Base-by-base conservation (phyloP, 2,329 filamentous ascomycete species). In the Berkeleyomyces rouxiae region DNA sequence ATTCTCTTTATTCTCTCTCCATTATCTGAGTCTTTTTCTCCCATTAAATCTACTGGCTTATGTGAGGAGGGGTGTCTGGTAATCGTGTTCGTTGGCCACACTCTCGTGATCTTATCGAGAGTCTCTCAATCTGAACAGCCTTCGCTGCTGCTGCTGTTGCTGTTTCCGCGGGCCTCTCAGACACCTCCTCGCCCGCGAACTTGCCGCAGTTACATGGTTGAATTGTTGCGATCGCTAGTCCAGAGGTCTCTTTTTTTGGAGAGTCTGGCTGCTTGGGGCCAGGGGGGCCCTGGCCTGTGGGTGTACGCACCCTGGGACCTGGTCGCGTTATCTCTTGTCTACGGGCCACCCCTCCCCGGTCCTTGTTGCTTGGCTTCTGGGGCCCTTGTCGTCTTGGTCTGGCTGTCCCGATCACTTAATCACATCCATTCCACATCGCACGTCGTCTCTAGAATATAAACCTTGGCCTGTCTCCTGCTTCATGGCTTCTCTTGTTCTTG, bases 361-460 rank as follows among this genome's bases (percentile, higher is more conserved):
- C 49, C 49, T 36, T 37, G 49, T 36, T n/a, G 42, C 42, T 44
- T 44, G 42, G 42, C 42, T 44, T 13, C 42, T 44, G 2, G 42
- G 23, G 13, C 3, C 49, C 49, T 53, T 33, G 49, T 53, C 49
- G 10, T 53, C 33, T 13, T 53, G 49, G 31, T 37, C 33, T 53
- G 49, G 49, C 31, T 53, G 31, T 53, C n/a, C 49, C 49, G 49
- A 37, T 53, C 49, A 53, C 49, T 53, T 53, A 23, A 53, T 11
- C 42, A 44, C 42, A 13, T 44, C 42, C 42, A 4, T 11, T 44
- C n/a, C 42, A 23, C 23, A 44, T 44, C 49, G 36, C 49, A 37
- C 49, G 36, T 53, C 49, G 49, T 53, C 59, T 37, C 53, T 60
- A 63, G 59, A 63, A 63, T 63, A 63, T 59, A 63, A 63, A 59